Conservation (phyloP, 257 asterid species). For the Fraxinus americana region DNA sequence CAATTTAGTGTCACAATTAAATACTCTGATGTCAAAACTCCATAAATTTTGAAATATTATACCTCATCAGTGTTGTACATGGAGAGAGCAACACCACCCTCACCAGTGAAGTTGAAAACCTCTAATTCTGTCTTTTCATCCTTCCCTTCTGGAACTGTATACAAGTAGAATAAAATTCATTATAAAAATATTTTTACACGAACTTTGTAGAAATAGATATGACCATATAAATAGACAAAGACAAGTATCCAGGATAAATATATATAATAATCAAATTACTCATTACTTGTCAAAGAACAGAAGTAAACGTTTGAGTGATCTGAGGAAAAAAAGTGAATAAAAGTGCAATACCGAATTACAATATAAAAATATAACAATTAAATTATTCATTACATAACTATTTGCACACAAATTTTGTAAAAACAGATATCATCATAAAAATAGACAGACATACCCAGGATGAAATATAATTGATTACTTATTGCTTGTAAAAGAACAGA, state of each 20-base stretch:
- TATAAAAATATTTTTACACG: neutral
- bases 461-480: neutral
- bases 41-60: slow-evolving; percentile 28
- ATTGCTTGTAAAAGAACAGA: neutral
- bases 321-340: too few species aligned
- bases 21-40: slow-evolving; percentile 3
- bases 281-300: too few species aligned
- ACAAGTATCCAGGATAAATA: too few species aligned
- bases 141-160: slow-evolving; percentile 88
- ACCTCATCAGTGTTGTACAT: slow-evolving; percentile 99
- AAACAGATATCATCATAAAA: neutral
- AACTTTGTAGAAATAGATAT: neutral
- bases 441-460: neutral
- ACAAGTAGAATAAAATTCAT: slow-evolving; percentile 1
- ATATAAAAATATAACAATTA: too few species aligned
- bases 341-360: too few species aligned
- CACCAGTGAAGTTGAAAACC: slow-evolving; percentile 90
- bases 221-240: neutral
- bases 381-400: neutral
- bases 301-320: too few species aligned
- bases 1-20: slow-evolving; percentile 15
- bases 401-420: neutral
- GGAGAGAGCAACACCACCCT: slow-evolving; percentile 95
- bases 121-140: slow-evolving; percentile 71
- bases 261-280: too few species aligned